A percentile compares a stretch with the other conserved stretches of the same genome.
These are phyloP conservation scores for Diplogelasinospora grovesii DNA, from an alignment of 495 filamentous ascomycete genomes.

Conservation along the genomic window DNA sequence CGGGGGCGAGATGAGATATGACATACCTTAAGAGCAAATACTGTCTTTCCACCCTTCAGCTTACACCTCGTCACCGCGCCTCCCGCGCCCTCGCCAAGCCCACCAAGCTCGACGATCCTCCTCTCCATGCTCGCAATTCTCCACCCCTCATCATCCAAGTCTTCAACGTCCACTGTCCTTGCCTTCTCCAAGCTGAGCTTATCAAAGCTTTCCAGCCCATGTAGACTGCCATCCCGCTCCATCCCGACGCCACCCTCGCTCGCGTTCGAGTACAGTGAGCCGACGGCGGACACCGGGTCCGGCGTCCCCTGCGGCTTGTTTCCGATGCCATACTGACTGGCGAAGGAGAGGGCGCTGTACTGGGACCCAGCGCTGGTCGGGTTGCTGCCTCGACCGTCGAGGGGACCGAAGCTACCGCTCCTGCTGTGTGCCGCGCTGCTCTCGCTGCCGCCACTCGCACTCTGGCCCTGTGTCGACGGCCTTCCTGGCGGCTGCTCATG, in stretches of 20 bases:
- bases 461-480: slow-evolving; percentile 43
- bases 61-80: slow-evolving; percentile 90
- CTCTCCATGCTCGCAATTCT: slow-evolving; percentile 82
- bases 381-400: slow-evolving; percentile 67
- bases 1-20: no score
- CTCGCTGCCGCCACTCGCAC: slow-evolving; percentile 66
- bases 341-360: slow-evolving; percentile 69
- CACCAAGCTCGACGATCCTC: slow-evolving; percentile 80
- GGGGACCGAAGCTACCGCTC: slow-evolving; percentile 65
- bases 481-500: slow-evolving; percentile 45
- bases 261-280: slow-evolving; percentile 71
- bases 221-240: slow-evolving; percentile 68
- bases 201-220: slow-evolving; percentile 62
- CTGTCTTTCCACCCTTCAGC: slow-evolving; percentile 82
- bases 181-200: slow-evolving; percentile 73
- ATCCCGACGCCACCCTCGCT: slow-evolving; percentile 57
- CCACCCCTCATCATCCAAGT: slow-evolving; percentile 93
- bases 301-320: slow-evolving; percentile 54
- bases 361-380: slow-evolving; percentile 76
- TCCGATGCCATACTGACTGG: slow-evolving; percentile 56
- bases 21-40: slow-evolving; percentile 92
- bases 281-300: slow-evolving; percentile 84
- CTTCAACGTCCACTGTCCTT: slow-evolving; percentile 77
- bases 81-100: slow-evolving; percentile 89
- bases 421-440: slow-evolving; percentile 60